Base-by-base conservation (phyloP, 495 filamentous ascomycete species). In the Chaetomium tenue region DNA sequence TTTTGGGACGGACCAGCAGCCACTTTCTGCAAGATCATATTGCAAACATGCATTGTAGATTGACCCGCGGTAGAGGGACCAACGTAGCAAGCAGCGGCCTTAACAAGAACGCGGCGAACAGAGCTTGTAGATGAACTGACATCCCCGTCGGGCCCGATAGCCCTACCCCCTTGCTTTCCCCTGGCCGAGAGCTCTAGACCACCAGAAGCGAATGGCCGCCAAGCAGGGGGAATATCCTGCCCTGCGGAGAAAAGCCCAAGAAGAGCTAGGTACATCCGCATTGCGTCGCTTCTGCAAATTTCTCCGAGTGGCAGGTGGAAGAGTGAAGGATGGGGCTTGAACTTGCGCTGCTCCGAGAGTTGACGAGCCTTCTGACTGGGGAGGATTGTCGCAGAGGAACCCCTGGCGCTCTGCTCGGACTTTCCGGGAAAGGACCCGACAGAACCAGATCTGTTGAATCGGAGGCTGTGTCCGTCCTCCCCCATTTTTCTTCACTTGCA, bases 221-320 rank as follows among this genome's bases (percentile, higher is more conserved):
- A 44, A 57, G 33, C 56, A 33, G 39, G 37, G 25, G 18, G 20
- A 26, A 63, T 51, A 18, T 46, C 40, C 61, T 63, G 63, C 62
- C 40, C 60, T 66, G 67, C 65, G 65, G 70, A 61, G 65, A 54
- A 66, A 66, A 51, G 58, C 67, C 64, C 67, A 63, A 62, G 62
- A 63, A 46, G 50, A 51, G 57, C 44, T 16, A 53, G 61, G 22
- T 58, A 59, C 68, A 68, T 61, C 56, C 63, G 61, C 64, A 57
- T 57, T 40, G 39, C 61, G 67, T 61, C 33, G 60, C 52, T 56
- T 55, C 30, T 66, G 65, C 70, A 68, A 58, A 39, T 61, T 65
- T 67, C 57, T 55, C 62, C 39, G 51, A 37, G 61, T 2, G 46
- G 46, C 46, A 50, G 18, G 46, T 50, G 16, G 18, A 7, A 30